Evolutionary conservation across 1,284 basidiomycete species (phyloP), one percentile per base, ranked within the genome.

Genomic region (Irpex sp.): DNA sequence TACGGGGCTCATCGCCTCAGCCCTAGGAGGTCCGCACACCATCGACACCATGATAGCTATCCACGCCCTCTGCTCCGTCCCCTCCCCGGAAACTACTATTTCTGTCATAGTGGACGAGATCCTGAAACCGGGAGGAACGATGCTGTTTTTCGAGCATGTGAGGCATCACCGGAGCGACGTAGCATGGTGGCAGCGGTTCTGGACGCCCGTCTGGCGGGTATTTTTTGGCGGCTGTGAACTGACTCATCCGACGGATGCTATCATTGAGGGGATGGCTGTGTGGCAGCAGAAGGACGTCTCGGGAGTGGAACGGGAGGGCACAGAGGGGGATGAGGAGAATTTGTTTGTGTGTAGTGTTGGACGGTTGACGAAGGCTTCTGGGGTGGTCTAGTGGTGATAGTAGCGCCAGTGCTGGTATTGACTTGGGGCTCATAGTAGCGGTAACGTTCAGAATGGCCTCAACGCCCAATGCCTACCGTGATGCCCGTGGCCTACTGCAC

Each of bases 81-180:
- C 86, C 0, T 65, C 75, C 1, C 84, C 87, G 0, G 71, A 82
- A 62, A 65, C 70, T 4, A 80, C 81, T 0, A 71, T 89, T 17
- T 54, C 64, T 2, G 72, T 70, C 0, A 76, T 91, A 7, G 76
- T 81, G 5, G 71, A 74, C 1, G 76, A 81, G 9, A 76, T 84
- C 2, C 77, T 91, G 36, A 82, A 79, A 62, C 80, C 85, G 0
- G 85, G 84, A 0, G 89, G 88, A 0, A 76, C 79, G 63, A 65
- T 91, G 1, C 74, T 90, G 17, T 85, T 84, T 68, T 85, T 85
- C 65, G 89, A 91, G 72, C 88, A 91, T 68, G 86, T 89, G 7
- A 73, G 78, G 55, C 87, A 80, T 66, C 79, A 77, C 0, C 69
- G 73, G 0, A 62, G 69, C n/a, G 82, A 84, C 60, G 80, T 88